Evolutionary conservation across 495 filamentous ascomycete genomes (phyloP).

Genomic region (Penicillium roqueforti): DNA sequence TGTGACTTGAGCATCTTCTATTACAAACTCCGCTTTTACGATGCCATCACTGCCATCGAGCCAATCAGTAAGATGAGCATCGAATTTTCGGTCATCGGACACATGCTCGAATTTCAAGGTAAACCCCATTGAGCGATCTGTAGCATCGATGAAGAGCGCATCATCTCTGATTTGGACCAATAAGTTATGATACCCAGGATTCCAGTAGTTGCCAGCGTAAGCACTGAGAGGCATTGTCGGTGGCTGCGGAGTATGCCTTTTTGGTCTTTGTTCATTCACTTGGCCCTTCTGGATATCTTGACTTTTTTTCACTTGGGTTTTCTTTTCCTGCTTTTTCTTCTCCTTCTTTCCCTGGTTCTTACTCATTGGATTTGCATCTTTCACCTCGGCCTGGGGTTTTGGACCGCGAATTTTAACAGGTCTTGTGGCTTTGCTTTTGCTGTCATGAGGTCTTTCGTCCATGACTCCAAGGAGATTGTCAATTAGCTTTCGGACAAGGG

Average conservation of each 20-base stretch:
- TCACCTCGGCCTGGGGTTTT: no score
- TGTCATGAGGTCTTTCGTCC: not conserved
- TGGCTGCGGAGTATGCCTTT: not conserved
- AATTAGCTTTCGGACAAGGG: conserved; percentile 9
- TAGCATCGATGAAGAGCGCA: conserved; percentile 32
- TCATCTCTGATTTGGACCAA: conserved; percentile 19
- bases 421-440: not conserved
- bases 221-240: not conserved
- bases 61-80: no score
- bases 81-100: no score
- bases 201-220: conserved; percentile 15
- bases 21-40: no score
- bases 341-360: not conserved
- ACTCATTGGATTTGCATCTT: no score
- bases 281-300: not conserved
- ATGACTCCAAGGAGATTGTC: conserved; percentile 11
- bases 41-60: no score
- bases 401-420: no score
- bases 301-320: no score
- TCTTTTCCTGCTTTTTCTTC: no score
- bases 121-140: conserved; percentile 27
- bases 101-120: conserved; percentile 9
- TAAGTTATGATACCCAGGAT: conserved; percentile 16
- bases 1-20: no score
- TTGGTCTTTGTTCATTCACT: not conserved